Percentiles rank a stretch among this genome's conserved stretches.
Conservation (phyloP, 805 yeast genomes). For the Candida chilensis region DNA sequence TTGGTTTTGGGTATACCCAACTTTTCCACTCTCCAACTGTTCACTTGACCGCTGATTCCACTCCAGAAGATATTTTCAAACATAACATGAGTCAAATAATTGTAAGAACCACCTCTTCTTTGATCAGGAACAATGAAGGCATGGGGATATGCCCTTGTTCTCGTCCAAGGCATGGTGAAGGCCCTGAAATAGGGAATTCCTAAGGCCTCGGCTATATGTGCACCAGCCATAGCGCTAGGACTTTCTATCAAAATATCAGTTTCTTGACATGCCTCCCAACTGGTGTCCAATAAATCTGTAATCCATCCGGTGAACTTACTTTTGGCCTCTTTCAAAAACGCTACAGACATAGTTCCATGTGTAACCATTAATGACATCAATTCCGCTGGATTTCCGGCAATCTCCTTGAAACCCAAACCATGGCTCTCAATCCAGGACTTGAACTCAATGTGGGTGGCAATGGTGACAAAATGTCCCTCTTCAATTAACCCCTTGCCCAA, state of each 20-base stretch:
- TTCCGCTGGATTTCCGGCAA: slow-evolving; percentile 92
- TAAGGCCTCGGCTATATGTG: slow-evolving; percentile 90
- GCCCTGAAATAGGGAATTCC: slow-evolving; percentile 89
- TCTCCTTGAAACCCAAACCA: slow-evolving; percentile 58
- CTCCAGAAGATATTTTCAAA: slow-evolving; percentile 93
- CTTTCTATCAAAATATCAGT: slow-evolving; percentile 84
- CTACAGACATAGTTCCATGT: slow-evolving; percentile 80
- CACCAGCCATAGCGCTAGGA: slow-evolving; percentile 95
- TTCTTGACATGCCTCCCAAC: slow-evolving; percentile 85
- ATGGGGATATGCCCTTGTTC: slow-evolving; percentile 93
- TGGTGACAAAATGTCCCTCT: slow-evolving; percentile 81
- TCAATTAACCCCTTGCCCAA: slow-evolving; percentile 66
- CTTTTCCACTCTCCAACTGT: slow-evolving; percentile 72
- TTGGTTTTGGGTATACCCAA: slow-evolving; percentile 62
- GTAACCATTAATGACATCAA: slow-evolving; percentile 88
- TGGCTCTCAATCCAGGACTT: slow-evolving; percentile 60
- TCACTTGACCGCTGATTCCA: slow-evolving; percentile 81
- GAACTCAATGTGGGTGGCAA: slow-evolving; percentile 83
- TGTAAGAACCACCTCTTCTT: slow-evolving; percentile 87
- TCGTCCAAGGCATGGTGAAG: slow-evolving; percentile 97
- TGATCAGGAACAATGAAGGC: slow-evolving; percentile 94
- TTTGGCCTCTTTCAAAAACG: slow-evolving; percentile 78
- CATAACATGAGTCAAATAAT: slow-evolving; percentile 84
- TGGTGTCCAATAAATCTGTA: slow-evolving; percentile 52
- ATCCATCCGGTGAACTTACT: slow-evolving; percentile 79